Evolutionary conservation across 345 rosid species (phyloP).

Genomic region (Aurinia saxatilis): DNA sequence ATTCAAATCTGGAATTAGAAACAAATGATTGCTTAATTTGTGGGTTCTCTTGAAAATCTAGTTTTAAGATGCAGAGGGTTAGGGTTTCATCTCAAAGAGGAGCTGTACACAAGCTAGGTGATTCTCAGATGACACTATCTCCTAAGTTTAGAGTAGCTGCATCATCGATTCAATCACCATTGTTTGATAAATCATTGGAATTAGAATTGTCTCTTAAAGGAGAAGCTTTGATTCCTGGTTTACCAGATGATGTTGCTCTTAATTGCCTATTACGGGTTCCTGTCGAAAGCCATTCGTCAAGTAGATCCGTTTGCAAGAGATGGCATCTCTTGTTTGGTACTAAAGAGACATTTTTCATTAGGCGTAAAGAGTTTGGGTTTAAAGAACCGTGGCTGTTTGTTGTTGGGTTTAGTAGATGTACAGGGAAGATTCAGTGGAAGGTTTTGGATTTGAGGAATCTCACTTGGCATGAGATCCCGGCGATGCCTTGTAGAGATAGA

Average conservation of each 20-base stretch:
- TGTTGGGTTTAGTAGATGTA: slow-evolving; percentile 62
- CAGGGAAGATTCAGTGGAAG: slow-evolving; percentile 77
- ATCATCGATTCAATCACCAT: slow-evolving; percentile 39
- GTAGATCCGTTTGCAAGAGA: slow-evolving; percentile 68
- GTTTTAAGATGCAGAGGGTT: slow-evolving; percentile 71
- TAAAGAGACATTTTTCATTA: slow-evolving; percentile 63
- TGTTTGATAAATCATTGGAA: slow-evolving; percentile 47
- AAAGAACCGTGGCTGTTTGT: slow-evolving; percentile 86
- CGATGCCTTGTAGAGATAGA: slow-evolving; percentile 79
- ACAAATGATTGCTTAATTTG: background rate
- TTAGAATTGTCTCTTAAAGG: slow-evolving; percentile 42
- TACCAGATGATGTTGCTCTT: slow-evolving; percentile 81
- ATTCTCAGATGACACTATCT: slow-evolving; percentile 76
- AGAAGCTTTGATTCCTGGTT: slow-evolving; percentile 75
- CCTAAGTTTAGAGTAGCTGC: slow-evolving; percentile 71
- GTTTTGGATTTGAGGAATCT: slow-evolving; percentile 64
- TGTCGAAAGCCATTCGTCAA: slow-evolving; percentile 52
- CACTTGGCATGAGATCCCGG: slow-evolving; percentile 74
- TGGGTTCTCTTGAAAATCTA: too few species aligned
- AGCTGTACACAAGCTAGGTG: slow-evolving; percentile 85
- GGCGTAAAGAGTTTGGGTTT: slow-evolving; percentile 60
- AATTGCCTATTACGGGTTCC: slow-evolving; percentile 77
- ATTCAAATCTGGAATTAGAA: too few species aligned
- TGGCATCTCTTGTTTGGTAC: slow-evolving; percentile 65
- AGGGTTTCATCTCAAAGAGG: slow-evolving; percentile 66